Evolutionary conservation across 257 asterid species (phyloP).

Genomic region (Gentiana macrophylla): DNA sequence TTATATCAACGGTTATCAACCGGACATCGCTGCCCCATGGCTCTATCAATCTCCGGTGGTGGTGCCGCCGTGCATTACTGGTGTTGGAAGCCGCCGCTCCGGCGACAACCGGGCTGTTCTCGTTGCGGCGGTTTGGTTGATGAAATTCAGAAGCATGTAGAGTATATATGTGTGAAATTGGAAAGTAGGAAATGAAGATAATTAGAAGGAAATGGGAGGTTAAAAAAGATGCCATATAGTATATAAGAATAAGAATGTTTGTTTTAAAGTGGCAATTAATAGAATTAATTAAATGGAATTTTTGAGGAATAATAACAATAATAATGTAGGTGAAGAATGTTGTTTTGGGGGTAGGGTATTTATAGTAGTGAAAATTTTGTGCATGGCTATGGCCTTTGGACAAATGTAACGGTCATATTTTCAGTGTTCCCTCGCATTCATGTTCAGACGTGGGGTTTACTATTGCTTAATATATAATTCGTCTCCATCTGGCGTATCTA

Average conservation of each 20-base stretch:
- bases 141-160: neutral
- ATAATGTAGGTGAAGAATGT: constrained; percentile 1
- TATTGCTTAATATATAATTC: too few species aligned
- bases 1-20: constrained; percentile 45
- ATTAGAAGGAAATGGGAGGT: neutral
- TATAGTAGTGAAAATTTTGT: neutral
- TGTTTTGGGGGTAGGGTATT: neutral
- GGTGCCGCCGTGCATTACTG: neutral
- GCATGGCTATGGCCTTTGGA: neutral
- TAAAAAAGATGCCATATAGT: constrained; percentile 14
- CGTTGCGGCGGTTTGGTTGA: neutral
- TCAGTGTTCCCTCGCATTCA: constrained; percentile 17
- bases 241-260: neutral
- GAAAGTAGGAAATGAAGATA: constrained; percentile 6
- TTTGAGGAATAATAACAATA: too few species aligned
- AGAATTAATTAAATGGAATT: too few species aligned
- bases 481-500: too few species aligned
- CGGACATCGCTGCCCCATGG: constrained; percentile 47
- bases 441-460: too few species aligned
- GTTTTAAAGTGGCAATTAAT: too few species aligned
- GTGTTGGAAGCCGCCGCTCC: constrained; percentile 8
- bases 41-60: too few species aligned
- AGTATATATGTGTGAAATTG: neutral
- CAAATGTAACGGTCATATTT: constrained; percentile 64
- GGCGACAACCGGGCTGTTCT: neutral